Evolutionary conservation across 192 early-diverging fungal genomes (phyloP).

Genomic region (Jimgerdemannia flammicorona): DNA sequence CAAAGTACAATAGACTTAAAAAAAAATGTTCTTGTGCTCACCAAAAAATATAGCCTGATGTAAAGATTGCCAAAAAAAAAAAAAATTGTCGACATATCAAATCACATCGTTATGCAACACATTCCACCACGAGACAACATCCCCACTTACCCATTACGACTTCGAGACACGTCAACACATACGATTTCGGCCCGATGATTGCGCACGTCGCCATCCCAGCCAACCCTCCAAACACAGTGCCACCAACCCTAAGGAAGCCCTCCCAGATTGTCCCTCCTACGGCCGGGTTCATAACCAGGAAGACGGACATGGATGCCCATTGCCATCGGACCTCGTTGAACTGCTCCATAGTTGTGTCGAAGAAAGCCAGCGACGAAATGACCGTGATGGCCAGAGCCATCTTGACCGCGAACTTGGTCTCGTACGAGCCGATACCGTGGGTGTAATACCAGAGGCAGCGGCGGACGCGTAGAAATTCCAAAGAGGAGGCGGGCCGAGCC

Average conservation of each 20-base stretch:
- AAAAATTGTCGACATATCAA: too few species aligned
- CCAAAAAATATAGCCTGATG: too few species aligned
- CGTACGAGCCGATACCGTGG: conserved; percentile 34
- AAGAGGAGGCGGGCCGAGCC: neutral
- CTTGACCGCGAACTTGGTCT: conserved; percentile 47
- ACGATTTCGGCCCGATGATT: conserved; percentile 19
- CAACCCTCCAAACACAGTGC: conserved; percentile 39
- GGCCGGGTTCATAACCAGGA: conserved; percentile 25
- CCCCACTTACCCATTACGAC: too few species aligned
- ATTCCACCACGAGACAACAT: too few species aligned
- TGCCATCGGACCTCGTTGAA: conserved; percentile 34
- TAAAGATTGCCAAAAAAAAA: too few species aligned
- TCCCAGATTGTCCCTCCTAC: conserved; percentile 41
- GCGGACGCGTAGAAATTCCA: conserved; percentile 22
- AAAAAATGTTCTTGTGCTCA: too few species aligned
- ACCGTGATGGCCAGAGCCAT: conserved; percentile 39
- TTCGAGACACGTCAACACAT: conserved; percentile 6
- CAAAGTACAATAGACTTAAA: too few species aligned
- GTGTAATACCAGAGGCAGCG: conserved; percentile 35
- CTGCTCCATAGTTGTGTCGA: conserved; percentile 21
- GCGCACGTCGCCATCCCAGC: conserved; percentile 30
- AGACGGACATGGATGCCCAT: conserved; percentile 44
- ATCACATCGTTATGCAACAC: too few species aligned
- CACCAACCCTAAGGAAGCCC: conserved; percentile 39
- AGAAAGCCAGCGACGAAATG: conserved; percentile 36